Conservation (phyloP, 2,329 filamentous ascomycete genomes). For the Chrysoporthe puriensis region DNA sequence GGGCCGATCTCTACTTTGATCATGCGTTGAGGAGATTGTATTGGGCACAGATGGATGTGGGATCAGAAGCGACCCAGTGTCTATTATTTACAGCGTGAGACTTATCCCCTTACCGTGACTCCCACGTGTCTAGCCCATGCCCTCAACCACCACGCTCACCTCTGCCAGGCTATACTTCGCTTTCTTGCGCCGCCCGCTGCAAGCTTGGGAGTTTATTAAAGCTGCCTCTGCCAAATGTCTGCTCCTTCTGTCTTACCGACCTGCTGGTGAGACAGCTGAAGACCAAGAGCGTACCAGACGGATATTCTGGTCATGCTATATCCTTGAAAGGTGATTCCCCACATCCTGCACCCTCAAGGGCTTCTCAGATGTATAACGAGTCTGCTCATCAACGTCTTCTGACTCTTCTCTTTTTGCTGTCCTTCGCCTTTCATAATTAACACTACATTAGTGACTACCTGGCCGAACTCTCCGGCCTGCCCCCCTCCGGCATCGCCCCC, state of each 20-base stretch:
- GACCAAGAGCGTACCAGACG: conserved; percentile 52
- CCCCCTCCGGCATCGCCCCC: conserved; percentile 53
- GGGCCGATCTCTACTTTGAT: conserved; percentile 51
- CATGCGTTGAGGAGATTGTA: conserved; percentile 50
- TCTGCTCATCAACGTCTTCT: not conserved
- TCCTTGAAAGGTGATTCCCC: conserved; percentile 46
- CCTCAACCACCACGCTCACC: not conserved
- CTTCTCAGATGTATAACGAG: not conserved
- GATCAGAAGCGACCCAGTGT: conserved; percentile 51
- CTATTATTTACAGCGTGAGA: conserved; percentile 49
- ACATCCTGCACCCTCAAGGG: not conserved
- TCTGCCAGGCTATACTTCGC: conserved; percentile 48
- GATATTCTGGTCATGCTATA: conserved; percentile 60
- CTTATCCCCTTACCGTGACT: not conserved
- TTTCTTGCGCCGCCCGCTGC: conserved; percentile 52
- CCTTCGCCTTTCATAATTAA: not conserved
- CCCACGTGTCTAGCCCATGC: too few relatives aligned
- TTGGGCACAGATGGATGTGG: conserved; percentile 50
- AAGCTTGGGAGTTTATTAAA: conserved; percentile 56
- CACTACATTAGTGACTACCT: conserved; percentile 49
- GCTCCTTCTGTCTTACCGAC: conserved; percentile 50
- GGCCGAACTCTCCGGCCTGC: conserved; percentile 54
- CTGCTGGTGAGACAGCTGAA: conserved; percentile 40
- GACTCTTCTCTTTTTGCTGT: not conserved
- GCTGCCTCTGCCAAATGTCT: conserved; percentile 54